Conservation (phyloP, 2,329 filamentous ascomycete genomes). For the Onygenales sp. region DNA sequence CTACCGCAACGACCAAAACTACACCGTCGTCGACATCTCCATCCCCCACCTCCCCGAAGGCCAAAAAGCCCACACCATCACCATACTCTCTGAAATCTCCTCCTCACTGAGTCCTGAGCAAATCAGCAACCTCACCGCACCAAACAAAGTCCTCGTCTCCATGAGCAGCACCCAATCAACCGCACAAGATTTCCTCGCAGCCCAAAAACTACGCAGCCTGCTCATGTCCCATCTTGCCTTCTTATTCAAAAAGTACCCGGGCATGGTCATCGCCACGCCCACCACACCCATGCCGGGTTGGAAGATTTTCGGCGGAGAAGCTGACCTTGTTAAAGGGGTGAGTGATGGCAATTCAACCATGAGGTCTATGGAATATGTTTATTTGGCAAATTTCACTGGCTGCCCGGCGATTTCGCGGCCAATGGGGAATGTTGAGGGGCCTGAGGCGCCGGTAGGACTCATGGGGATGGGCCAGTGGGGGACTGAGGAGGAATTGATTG, state of each 20-base stretch:
- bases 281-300: slow-evolving; percentile 69
- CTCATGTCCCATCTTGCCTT: slow-evolving; percentile 70
- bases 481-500: slow-evolving; percentile 42
- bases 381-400: slow-evolving; percentile 73
- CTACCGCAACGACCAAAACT: slow-evolving; percentile 29
- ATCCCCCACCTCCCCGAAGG: slow-evolving; percentile 56
- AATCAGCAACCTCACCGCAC: slow-evolving; percentile 49
- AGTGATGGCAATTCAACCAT: slow-evolving; percentile 64
- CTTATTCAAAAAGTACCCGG: slow-evolving; percentile 61
- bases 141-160: slow-evolving; percentile 61
- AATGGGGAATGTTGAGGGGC: slow-evolving; percentile 55
- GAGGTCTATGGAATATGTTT: slow-evolving; percentile 77
- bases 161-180: slow-evolving; percentile 53
- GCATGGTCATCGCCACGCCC: slow-evolving; percentile 68
- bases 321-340: slow-evolving; percentile 54
- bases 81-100: slow-evolving; percentile 65
- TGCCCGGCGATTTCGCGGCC: slow-evolving; percentile 67
- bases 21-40: slow-evolving; percentile 38
- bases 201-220: slow-evolving; percentile 62
- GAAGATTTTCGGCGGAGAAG: slow-evolving; percentile 53
- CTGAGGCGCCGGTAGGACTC: slow-evolving; percentile 39
- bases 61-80: slow-evolving; percentile 66
- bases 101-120: slow-evolving; percentile 41
- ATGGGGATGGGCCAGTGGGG: slow-evolving; percentile 50
- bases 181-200: slow-evolving; percentile 60